Conservation (phyloP, 192 early-diverging fungal genomes). For the Gigaspora rosea region DNA sequence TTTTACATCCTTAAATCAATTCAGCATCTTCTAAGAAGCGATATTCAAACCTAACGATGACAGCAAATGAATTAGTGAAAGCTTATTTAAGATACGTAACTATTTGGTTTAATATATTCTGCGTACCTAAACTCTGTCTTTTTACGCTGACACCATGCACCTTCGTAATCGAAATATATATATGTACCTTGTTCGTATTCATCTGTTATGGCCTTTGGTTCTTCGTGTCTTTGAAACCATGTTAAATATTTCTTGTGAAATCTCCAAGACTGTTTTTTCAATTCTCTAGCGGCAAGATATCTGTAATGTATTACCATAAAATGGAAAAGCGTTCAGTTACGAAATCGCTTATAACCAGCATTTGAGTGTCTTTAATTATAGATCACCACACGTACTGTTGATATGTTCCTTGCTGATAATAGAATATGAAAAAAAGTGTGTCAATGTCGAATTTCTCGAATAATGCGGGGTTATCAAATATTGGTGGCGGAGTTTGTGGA, state of each 20-base stretch:
- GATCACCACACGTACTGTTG: conserved; percentile 80
- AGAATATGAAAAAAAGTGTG: conserved; percentile 97
- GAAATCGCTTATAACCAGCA: not conserved
- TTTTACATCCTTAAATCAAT: conserved; percentile 48
- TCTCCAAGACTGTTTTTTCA: conserved; percentile 96
- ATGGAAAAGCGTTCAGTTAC: no score
- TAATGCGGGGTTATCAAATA: conserved; percentile 82
- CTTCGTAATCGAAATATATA: conserved; percentile 98
- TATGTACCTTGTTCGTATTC: conserved; percentile 98
- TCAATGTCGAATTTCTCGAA: conserved; percentile 94
- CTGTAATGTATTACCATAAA: conserved; percentile 37
- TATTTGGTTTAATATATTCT: conserved; percentile 12
- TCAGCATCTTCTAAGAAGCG: conserved; percentile 83
- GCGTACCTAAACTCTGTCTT: conserved; percentile 88
- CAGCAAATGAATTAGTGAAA: not conserved
- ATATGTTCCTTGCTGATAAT: conserved; percentile 95
- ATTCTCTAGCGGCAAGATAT: conserved; percentile 89
- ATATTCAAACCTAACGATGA: conserved; percentile 76
- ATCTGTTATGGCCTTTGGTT: conserved; percentile 93
- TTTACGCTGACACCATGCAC: conserved; percentile 94
- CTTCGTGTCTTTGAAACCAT: conserved; percentile 98
- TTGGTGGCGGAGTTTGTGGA: conserved; percentile 75
- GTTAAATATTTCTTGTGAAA: conserved; percentile 98
- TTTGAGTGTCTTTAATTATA: not conserved
- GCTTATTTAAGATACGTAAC: not conserved